A percentile compares a stretch with the other conserved stretches of the same genome.
Evolutionary conservation across 768 basidiomycete genomes (phyloP).

Genomic region (Mycena galopus): DNA sequence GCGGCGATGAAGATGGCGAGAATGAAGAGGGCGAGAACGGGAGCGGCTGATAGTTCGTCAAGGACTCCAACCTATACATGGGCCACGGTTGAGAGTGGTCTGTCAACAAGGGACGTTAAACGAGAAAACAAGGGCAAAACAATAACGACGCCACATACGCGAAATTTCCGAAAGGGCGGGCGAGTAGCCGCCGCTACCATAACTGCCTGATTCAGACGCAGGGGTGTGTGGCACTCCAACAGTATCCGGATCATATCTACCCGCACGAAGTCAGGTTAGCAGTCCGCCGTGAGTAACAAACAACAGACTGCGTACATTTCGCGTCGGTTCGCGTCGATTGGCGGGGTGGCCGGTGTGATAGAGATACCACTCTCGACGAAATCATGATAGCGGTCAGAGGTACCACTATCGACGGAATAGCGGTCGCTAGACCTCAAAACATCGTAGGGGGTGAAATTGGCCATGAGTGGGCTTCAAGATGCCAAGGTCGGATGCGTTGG

Average conservation of each 20-base stretch:
- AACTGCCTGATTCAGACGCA: not conserved
- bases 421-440: not conserved
- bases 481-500: not conserved
- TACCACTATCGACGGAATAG: not conserved
- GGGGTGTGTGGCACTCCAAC: not conserved
- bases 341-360: slow-evolving; percentile 1
- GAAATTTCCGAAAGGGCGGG: not conserved
- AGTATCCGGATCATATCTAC: not conserved
- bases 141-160: slow-evolving; percentile 9
- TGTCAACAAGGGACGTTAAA: not conserved
- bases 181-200: slow-evolving; percentile 1
- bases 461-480: not conserved
- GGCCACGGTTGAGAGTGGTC: not conserved
- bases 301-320: slow-evolving; percentile 4
- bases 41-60: not conserved
- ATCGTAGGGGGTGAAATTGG: not conserved
- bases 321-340: not conserved
- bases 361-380: not conserved
- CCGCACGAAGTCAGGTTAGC: not conserved
- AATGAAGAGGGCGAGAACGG: not conserved
- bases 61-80: not conserved
- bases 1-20: not conserved
- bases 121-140: not conserved
- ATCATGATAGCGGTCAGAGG: not conserved
- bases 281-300: not conserved